Base-by-base conservation (phyloP, 73 alveolate species). In the Stentor roeselii region DNA sequence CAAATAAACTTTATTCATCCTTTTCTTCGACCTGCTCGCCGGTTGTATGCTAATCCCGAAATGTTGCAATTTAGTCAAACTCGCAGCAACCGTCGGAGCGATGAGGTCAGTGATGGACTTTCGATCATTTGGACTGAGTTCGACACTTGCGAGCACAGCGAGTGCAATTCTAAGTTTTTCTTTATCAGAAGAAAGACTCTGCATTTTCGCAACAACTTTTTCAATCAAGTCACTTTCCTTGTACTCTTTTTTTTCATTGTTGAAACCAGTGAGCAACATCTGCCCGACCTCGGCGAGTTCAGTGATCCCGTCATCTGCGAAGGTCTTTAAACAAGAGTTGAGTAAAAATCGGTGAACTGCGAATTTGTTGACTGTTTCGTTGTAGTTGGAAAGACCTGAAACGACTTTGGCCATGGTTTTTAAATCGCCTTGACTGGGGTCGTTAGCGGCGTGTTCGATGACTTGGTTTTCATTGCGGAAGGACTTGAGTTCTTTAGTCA, bases 301-400 rank as follows among this genome's bases (percentile, higher is more conserved):
- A 27, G n/a, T 67, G 1, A 67, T 34, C 42, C 80, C 80, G 41
- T 0, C 80, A 2, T 67, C 37, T 30, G 37, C 14, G 37, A 67
- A 67, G 27, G 11, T 21, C 41, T 34, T 36, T 21, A 67, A 32
- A 2, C 80, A 67, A 11, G 21, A 27, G 14, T 67, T 40, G 34
- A 67, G 21, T 21, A 67, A 34, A 67, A 67, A 67, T n/a, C 80
- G 21, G 41, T 67, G 80, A 21, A 67, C 42, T n/a, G 80, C 80
- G 2, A 67, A 67, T 40, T 40, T 36, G 37, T n/a, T 21, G 1
- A 67, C 80, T 27, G 14, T 67, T 0, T 67, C 80, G 34, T 67
- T 67, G 80, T 67, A 67, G 27, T 67, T 32, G 0, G 80, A 67
- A 15, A 67, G 34, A 2, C 37, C 37, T 15, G 42, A 27, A 1